These are phyloP conservation scores for Fusarium sp. DNA, from an alignment of 2,329 filamentous ascomycete genomes.

Conservation along the genomic window DNA sequence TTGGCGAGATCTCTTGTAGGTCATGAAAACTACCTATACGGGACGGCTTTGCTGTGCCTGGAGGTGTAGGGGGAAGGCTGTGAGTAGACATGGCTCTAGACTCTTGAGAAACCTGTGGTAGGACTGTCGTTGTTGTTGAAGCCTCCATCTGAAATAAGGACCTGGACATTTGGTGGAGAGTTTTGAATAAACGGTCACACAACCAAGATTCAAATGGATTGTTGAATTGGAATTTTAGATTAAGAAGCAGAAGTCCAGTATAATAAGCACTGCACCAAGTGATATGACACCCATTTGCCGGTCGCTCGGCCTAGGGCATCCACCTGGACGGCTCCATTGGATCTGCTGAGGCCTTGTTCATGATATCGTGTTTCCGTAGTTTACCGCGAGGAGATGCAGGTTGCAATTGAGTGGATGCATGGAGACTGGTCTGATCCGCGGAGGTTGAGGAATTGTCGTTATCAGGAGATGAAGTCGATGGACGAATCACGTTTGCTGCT, in stretches of 20 bases:
- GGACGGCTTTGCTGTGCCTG: slow-evolving; percentile 56
- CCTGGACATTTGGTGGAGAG: slow-evolving; percentile 4
- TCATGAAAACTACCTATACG: slow-evolving; percentile 53
- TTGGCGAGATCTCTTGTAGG: slow-evolving; percentile 33
- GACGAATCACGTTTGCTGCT: slow-evolving; percentile 48
- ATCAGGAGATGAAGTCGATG: slow-evolving; percentile 34
- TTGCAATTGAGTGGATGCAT: slow-evolving; percentile 41
- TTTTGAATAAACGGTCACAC: slow-evolving; percentile 12
- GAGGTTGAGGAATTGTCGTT: slow-evolving; percentile 41
- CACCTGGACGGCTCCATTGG: slow-evolving; percentile 16
- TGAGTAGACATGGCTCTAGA: slow-evolving; percentile 23
- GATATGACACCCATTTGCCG: slow-evolving; percentile 30
- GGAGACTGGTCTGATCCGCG: slow-evolving; percentile 42
- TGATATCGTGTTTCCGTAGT: slow-evolving; percentile 36
- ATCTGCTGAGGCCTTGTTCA: slow-evolving; percentile 33
- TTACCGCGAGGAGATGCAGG: slow-evolving; percentile 51
- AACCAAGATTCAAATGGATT: slow-evolving; percentile 8
- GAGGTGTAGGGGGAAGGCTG: slow-evolving; percentile 56
- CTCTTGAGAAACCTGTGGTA: slow-evolving; percentile 25
- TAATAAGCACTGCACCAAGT: slow-evolving; percentile 29
- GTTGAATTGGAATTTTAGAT: slow-evolving; percentile 2
- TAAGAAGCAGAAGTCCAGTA: slow-evolving; percentile 17
- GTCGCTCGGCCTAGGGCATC: slow-evolving; percentile 9
- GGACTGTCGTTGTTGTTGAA: slow-evolving; percentile 38
- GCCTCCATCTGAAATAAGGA: slow-evolving; percentile 36